A percentile compares a stretch with the other conserved stretches of the same genome.
Conservation (phyloP, 2,329 filamentous ascomycete genomes). For the Fusarium pseudonygamai region DNA sequence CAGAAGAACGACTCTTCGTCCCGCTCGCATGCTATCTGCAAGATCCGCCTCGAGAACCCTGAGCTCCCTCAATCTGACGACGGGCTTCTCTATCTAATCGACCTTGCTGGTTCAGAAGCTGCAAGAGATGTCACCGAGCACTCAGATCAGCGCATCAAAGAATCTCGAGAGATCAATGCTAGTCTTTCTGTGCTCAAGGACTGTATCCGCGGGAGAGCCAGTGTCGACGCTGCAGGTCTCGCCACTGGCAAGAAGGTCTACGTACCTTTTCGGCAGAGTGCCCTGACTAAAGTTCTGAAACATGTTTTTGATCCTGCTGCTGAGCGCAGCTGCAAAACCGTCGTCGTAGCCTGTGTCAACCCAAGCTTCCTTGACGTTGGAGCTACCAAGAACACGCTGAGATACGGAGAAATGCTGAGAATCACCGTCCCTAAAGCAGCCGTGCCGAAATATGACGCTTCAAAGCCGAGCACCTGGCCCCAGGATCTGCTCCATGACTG, state of each 20-base stretch:
- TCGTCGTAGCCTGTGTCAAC: slow-evolving; percentile 59
- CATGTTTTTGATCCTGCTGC: slow-evolving; percentile 58
- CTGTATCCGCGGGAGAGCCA: slow-evolving; percentile 58
- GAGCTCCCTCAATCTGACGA: slow-evolving; percentile 45
- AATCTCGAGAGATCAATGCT: slow-evolving; percentile 58
- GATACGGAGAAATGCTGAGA: slow-evolving; percentile 59
- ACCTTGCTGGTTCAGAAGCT: slow-evolving; percentile 60
- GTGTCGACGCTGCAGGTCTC: slow-evolving; percentile 43
- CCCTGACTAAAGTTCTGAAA: slow-evolving; percentile 59
- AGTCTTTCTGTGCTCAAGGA: slow-evolving; percentile 62
- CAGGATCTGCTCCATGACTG: slow-evolving; percentile 51
- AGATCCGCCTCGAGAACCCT: slow-evolving; percentile 53
- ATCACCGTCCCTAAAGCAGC: slow-evolving; percentile 48
- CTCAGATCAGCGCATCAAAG: slow-evolving; percentile 55
- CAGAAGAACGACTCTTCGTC: slow-evolving; percentile 59
- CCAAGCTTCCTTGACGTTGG: slow-evolving; percentile 55
- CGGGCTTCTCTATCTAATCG: slow-evolving; percentile 58
- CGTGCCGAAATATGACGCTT: slow-evolving; percentile 36
- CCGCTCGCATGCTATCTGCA: slow-evolving; percentile 59
- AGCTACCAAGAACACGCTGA: slow-evolving; percentile 59
- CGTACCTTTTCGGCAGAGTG: slow-evolving; percentile 58
- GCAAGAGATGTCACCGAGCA: slow-evolving; percentile 55
- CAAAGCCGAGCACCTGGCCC: slow-evolving; percentile 51
- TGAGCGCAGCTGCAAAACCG: slow-evolving; percentile 52
- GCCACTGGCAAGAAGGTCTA: slow-evolving; percentile 47